Base-by-base conservation (phyloP, 805 yeast species). In the Saccharomycopsis sp. region DNA sequence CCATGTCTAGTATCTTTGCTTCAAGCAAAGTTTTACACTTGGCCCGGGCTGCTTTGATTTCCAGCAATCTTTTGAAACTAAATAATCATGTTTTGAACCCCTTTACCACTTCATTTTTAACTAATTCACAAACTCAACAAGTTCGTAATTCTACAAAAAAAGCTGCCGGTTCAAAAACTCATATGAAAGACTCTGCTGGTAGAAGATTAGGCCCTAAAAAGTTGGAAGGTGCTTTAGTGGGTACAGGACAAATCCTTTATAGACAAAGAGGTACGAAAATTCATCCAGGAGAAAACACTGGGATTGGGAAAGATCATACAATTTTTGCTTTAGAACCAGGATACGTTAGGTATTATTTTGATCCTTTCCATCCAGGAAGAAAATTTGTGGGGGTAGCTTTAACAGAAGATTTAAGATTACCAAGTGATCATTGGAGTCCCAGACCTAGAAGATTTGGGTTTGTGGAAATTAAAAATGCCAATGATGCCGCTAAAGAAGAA, bases 321-420 rank as follows among this genome's bases (percentile, higher is more conserved):
- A 72, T 92, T 25, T 86, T 69, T 59, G 96, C 98, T 3, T 53
- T 67, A 27, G 97, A 92, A 56, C 95, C 96, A 2, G 98, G 98
- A 20, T 86, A 67, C 58, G 96, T 89, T 23, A 74, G 94, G 48
- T 92, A 74, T 62, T 92, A 92, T 61, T 64, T 79, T 46, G 96
- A 92, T 64, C 97, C 98, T 4, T 92, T 92, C 69, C 97, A 92
- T 56, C 96, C 97, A 32, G 74, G 76, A 57, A 76, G 96, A 56
- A 81, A 78, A 56, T 85, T 84, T 55, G 82, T 87, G 48, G 98
- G 98, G 30, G 77, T 92, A 29, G 87, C 95, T 0, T 67, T 92
- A 38, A 64, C 63, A 29, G 69, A 70, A 44, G 81, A 77, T 2
- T 61, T 72, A 27, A 63, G 66, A 46, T 69, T 89, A 28, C 98